phyloP scores from a whole-genome alignment of 257 asterid genomes.

The Verbena officinalis region DNA sequence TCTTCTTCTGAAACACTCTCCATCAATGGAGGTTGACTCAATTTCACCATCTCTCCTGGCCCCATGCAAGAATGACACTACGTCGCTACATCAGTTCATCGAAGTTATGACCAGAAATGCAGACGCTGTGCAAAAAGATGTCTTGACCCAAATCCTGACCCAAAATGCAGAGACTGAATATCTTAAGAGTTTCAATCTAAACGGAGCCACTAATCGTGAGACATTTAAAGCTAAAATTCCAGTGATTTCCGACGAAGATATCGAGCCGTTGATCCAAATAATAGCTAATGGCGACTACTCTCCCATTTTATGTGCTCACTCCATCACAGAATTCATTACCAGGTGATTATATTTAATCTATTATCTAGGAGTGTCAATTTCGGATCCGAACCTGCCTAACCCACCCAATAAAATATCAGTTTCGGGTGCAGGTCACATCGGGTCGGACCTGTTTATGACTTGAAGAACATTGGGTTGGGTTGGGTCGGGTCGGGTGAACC shows the following conservation, averaged over 20 bases:
- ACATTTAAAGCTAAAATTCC: constrained; percentile 25
- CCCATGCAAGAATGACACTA: constrained; percentile 23
- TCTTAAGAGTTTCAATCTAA: constrained; percentile 18
- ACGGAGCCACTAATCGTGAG: constrained; percentile 19
- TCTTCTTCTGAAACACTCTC: neutral
- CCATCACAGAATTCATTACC: constrained; percentile 44
- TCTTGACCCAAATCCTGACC: constrained; percentile 35
- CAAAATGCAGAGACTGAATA: constrained; percentile 41
- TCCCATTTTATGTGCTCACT: constrained; percentile 43
- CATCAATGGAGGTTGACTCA: constrained; percentile 26
- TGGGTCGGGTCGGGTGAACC: no score
- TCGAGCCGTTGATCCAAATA: constrained; percentile 34
- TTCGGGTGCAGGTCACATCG: no score
- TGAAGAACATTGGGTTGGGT: no score
- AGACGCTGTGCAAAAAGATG: constrained; percentile 26
- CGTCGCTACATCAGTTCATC: constrained; percentile 32
- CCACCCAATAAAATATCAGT: no score
- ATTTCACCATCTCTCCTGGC: constrained; percentile 17
- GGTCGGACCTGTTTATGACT: no score
- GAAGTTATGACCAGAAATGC: constrained; percentile 40
- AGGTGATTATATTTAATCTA: constrained; percentile 18
- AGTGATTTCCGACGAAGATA: constrained; percentile 32
- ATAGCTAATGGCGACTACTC: constrained; percentile 49
- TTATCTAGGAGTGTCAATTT: no score
- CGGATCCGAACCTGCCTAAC: no score